These are phyloP conservation scores for Xylaria sp. DNA, from an alignment of 2,329 filamentous ascomycete genomes.

Conservation along the genomic window DNA sequence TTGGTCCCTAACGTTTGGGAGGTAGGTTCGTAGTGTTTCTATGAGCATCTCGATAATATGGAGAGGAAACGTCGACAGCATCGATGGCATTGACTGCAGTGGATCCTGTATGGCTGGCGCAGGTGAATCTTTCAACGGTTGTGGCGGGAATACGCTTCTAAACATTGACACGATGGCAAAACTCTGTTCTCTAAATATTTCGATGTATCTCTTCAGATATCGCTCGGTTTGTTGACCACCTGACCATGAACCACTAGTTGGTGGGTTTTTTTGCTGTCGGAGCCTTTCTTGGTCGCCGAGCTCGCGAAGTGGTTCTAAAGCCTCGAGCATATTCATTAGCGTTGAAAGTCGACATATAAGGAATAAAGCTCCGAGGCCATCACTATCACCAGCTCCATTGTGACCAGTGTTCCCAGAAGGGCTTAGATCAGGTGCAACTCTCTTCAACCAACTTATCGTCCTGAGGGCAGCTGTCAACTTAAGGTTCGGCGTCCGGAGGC, in stretches of 20 bases:
- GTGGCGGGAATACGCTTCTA: slow-evolving; percentile 78
- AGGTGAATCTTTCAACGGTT: slow-evolving; percentile 27
- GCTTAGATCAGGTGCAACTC: slow-evolving; percentile 82
- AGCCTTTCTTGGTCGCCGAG: slow-evolving; percentile 84
- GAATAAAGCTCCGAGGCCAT: slow-evolving; percentile 78
- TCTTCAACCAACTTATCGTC: slow-evolving; percentile 87
- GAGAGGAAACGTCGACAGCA: slow-evolving; percentile 82
- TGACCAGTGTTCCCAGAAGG: slow-evolving; percentile 27
- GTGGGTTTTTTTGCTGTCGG: slow-evolving; percentile 50
- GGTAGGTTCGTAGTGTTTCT: slow-evolving; percentile 74
- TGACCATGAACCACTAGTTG: slow-evolving; percentile 56
- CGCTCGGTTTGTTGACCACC: slow-evolving; percentile 91
- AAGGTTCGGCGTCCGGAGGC: slow-evolving; percentile 76
- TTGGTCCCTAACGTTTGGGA: slow-evolving; percentile 82
- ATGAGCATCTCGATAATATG: slow-evolving; percentile 82
- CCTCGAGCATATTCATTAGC: slow-evolving; percentile 78
- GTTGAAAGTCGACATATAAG: slow-evolving; percentile 84
- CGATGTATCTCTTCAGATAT: slow-evolving; percentile 93
- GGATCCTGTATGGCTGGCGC: slow-evolving; percentile 44
- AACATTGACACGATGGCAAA: slow-evolving; percentile 96
- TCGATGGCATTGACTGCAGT: slow-evolving; percentile 71
- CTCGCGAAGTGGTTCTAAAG: slow-evolving; percentile 82
- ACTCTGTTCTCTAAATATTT: slow-evolving; percentile 96
- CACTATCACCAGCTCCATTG: slow-evolving; percentile 61
- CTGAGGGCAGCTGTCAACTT: slow-evolving; percentile 91